Percentiles rank a stretch among this genome's conserved stretches.
These are phyloP conservation scores for Candida methanosorbosa DNA, from an alignment of 805 yeast species.

Conservation along the genomic window DNA sequence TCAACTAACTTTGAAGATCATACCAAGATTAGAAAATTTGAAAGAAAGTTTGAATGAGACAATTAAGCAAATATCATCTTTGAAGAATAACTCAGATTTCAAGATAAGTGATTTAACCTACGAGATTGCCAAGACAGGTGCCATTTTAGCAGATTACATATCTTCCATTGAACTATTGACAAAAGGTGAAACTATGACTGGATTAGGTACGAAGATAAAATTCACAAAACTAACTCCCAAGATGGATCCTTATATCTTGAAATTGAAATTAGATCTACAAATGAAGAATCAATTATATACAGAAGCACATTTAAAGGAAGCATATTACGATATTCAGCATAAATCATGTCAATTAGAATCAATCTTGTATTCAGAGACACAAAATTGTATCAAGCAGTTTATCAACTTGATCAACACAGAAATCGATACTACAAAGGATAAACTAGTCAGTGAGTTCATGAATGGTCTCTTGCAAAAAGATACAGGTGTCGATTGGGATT, in stretches of 20 bases:
- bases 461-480: constrained; percentile 47
- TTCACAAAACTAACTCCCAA: constrained; percentile 14
- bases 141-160: constrained; percentile 37
- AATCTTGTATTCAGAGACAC: constrained; percentile 55
- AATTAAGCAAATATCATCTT: constrained; percentile 43
- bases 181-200: constrained; percentile 25
- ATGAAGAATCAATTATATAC: constrained; percentile 53
- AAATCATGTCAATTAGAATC: constrained; percentile 59
- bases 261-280: constrained; percentile 55
- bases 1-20: constrained; percentile 37
- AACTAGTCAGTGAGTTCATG: constrained; percentile 44
- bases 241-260: constrained; percentile 56
- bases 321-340: constrained; percentile 53
- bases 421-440: constrained; percentile 35
- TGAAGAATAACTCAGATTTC: constrained; percentile 45
- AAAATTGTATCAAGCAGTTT: constrained; percentile 44
- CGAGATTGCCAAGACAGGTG: constrained; percentile 59
- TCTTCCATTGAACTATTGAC: constrained; percentile 34
- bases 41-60: constrained; percentile 44
- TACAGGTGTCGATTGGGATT: constrained; percentile 63
- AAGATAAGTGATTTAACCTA: constrained; percentile 44
- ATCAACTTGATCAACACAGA: constrained; percentile 44
- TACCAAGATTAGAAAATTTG: constrained; percentile 49
- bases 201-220: constrained; percentile 20
- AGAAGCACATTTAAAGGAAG: constrained; percentile 59